Conservation (phyloP, 805 yeast species). For the Monosporozyma yasuniensis region DNA sequence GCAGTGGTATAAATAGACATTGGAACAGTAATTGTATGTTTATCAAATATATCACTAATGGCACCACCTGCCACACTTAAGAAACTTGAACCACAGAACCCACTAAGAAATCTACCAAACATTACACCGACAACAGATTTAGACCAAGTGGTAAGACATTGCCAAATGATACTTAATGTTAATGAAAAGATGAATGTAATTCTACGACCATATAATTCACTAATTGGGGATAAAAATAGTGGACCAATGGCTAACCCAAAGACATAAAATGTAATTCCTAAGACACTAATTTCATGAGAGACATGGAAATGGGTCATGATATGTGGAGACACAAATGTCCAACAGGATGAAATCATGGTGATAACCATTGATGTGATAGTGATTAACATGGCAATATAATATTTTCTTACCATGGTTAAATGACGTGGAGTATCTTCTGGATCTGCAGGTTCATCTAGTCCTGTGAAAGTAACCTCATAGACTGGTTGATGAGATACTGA, state of each 20-base stretch:
- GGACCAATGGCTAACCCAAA: slow-evolving; percentile 66
- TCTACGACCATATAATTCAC: slow-evolving; percentile 58
- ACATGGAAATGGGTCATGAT: slow-evolving; percentile 40
- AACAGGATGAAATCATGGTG: slow-evolving; percentile 62
- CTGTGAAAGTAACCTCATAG: slow-evolving; percentile 25
- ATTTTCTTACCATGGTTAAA: slow-evolving; percentile 42
- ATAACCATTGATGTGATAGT: slow-evolving; percentile 51
- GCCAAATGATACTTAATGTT: slow-evolving; percentile 50
- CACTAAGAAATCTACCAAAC: slow-evolving; percentile 58
- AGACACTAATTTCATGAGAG: slow-evolving; percentile 45
- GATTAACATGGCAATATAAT: slow-evolving; percentile 46
- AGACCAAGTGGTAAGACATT: slow-evolving; percentile 47
- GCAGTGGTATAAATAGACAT: slow-evolving; percentile 57
- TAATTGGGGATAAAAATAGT: slow-evolving; percentile 54
- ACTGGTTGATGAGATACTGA: neutral
- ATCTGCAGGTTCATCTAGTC: slow-evolving; percentile 9
- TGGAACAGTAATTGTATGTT: slow-evolving; percentile 55
- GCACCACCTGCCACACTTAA: slow-evolving; percentile 72
- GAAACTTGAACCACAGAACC: slow-evolving; percentile 68
- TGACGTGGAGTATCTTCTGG: slow-evolving; percentile 28
- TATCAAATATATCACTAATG: slow-evolving; percentile 59
- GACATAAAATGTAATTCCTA: slow-evolving; percentile 57
- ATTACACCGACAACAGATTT: slow-evolving; percentile 54
- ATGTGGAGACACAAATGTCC: slow-evolving; percentile 51
- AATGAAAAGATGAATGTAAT: slow-evolving; percentile 52